phyloP scores from a whole-genome alignment of 768 basidiomycete genomes.

The Boletus tylopilopsis region DNA sequence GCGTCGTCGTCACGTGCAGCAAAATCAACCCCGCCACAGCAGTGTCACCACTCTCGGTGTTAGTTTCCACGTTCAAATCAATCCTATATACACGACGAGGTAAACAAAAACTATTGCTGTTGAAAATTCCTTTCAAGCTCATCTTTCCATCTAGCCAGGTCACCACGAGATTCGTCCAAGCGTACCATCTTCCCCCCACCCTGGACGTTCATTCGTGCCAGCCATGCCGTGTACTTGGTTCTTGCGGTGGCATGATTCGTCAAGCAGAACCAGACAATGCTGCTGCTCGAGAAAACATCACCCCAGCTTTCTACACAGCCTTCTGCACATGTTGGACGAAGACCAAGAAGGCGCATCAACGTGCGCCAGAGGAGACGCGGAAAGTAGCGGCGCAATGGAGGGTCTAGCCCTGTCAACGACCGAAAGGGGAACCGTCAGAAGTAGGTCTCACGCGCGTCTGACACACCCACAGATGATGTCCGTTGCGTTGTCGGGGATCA shows the following conservation, averaged over 20 bases:
- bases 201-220: constrained; percentile 18
- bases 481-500: constrained; percentile 40
- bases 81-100: not conserved
- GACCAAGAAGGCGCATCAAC: constrained; percentile 39
- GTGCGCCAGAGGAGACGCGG: constrained; percentile 56
- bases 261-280: constrained; percentile 51
- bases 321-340: constrained; percentile 39
- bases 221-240: constrained; percentile 17
- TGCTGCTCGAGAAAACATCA: constrained; percentile 42
- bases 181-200: constrained; percentile 42
- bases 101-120: constrained; percentile 9
- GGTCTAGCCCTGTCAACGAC: constrained; percentile 55
- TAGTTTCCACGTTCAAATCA: too few relatives aligned
- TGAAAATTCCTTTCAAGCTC: constrained; percentile 9
- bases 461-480: constrained; percentile 50
- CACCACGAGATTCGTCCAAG: constrained; percentile 49
- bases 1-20: constrained; percentile 16
- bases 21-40: constrained; percentile 12
- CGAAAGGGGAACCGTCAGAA: not conserved
- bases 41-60: too few relatives aligned
- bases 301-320: constrained; percentile 44
- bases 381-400: constrained; percentile 57
- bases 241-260: constrained; percentile 33
- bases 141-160: constrained; percentile 39
- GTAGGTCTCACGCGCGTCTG: not conserved